These are phyloP conservation scores for Fagus crenata DNA, from an alignment of 306 rosid species.

Conservation along the genomic window DNA sequence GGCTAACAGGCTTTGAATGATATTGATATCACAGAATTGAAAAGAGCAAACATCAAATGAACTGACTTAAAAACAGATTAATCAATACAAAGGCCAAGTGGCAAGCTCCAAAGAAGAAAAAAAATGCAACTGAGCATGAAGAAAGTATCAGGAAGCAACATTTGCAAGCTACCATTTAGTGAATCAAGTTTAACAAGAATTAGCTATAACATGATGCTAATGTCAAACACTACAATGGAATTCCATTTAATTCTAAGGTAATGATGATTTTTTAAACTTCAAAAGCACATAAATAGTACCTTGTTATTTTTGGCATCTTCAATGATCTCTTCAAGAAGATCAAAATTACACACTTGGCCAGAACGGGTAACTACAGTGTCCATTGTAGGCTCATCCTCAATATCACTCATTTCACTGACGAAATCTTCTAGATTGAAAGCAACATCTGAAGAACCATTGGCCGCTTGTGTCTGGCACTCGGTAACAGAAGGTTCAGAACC, in stretches of 20 bases:
- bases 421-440: slow-evolving; percentile 23
- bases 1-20: neutral
- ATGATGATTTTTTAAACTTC: neutral
- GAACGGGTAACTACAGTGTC: slow-evolving; percentile 33
- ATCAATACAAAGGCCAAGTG: neutral
- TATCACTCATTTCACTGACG: slow-evolving; percentile 31
- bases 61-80: neutral
- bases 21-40: neutral
- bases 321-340: slow-evolving; percentile 70
- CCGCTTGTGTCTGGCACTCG: slow-evolving; percentile 29
- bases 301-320: slow-evolving; percentile 80
- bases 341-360: slow-evolving; percentile 48
- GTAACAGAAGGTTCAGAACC: slow-evolving; percentile 17
- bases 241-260: neutral
- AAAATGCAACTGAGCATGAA: neutral
- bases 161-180: neutral
- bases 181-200: slow-evolving; percentile 1
- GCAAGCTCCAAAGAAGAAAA: neutral
- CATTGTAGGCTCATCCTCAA: slow-evolving; percentile 38
- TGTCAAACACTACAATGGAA: neutral
- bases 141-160: neutral
- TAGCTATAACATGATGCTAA: neutral
- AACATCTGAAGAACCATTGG: slow-evolving; percentile 27
- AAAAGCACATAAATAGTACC: slow-evolving; percentile 46
- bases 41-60: neutral